Evolutionary conservation across 768 basidiomycete species (phyloP), one percentile per base, ranked within the genome.

Genomic region (Filobasidium floriforme): DNA sequence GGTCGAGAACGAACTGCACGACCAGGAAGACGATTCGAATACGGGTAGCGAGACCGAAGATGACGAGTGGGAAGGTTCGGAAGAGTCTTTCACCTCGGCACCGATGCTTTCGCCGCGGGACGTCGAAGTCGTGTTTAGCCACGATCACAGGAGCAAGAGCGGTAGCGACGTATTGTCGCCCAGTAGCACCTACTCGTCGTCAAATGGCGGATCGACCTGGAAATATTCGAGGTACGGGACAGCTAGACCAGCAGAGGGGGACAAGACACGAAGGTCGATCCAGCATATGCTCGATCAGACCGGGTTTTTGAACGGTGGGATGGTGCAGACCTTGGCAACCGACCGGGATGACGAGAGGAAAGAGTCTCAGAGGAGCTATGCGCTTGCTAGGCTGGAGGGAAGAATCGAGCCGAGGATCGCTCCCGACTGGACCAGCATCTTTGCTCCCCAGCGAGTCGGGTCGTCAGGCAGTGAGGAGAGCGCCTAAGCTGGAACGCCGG

Each of bases 31-130:
- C 32, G 32, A 37, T 37, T 37, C 32, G 32, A 37, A 37, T 9
- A 37, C 32, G 3, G 32, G 32, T 9, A 49, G 46, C 46, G 46
- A 22, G 46, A 49, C 46, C n/a, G 54, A 57, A 19, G 22, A 32
- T 7, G 24, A 57, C 54, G 54, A 57, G 18, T 51, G 46, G 22
- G 24, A 57, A 6, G 19, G 14, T 15, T 57, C 54, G 15, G 54
- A 57, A 57, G 54, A 57, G 15, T 57, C 54, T 1, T 57, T 57
- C 26, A 57, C 24, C 15, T 57, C 54, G 14, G 22, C 19, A 2
- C 54, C 54, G 12, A 57, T 57, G 54, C 5, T 57, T 6, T 57
- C 54, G 2, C 54, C 54, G 12, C 54, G 54, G 15, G 54, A 57
- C 24, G 15, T 57, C 54, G 54, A 57, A 3, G 29, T 28, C 6